Evolutionary conservation across 1,139 yeast genomes (phyloP).

Genomic region (Zhuliangozyma blackwelliae): DNA sequence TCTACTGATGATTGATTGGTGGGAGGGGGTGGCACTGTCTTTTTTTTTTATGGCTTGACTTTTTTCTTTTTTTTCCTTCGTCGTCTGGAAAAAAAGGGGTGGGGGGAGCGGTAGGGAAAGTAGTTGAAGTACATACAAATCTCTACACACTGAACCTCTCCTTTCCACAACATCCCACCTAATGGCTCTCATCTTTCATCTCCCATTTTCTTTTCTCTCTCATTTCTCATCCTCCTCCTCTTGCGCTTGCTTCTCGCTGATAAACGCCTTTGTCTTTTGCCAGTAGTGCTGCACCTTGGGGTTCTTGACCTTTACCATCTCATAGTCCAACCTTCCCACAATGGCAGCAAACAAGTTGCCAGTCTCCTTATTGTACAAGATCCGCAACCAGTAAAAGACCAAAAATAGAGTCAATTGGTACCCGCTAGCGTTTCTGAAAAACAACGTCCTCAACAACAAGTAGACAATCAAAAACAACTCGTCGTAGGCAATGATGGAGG

Average conservation of each 20-base stretch:
- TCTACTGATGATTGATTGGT: slow-evolving; percentile 22
- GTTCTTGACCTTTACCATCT: slow-evolving; percentile 38
- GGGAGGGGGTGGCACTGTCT: neutral
- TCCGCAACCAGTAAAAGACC: slow-evolving; percentile 66
- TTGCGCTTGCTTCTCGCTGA: slow-evolving; percentile 28
- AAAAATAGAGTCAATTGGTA: slow-evolving; percentile 55
- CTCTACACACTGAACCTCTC: no score
- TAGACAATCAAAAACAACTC: slow-evolving; percentile 54
- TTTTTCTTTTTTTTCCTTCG: no score
- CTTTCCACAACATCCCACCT: no score
- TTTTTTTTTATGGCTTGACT: no score
- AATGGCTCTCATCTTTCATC: no score
- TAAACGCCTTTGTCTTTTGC: slow-evolving; percentile 36
- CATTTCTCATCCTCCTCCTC: no score
- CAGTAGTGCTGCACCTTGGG: slow-evolving; percentile 43
- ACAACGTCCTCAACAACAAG: slow-evolving; percentile 53
- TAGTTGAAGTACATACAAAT: no score
- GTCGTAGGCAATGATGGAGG: slow-evolving; percentile 54
- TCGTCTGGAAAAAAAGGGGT: no score
- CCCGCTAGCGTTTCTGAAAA: slow-evolving; percentile 66
- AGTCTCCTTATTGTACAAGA: slow-evolving; percentile 51
- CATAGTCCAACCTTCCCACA: slow-evolving; percentile 41
- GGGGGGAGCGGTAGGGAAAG: no score
- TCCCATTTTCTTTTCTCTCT: no score
- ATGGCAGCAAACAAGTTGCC: slow-evolving; percentile 39